Evolutionary conservation across 1,284 basidiomycete species (phyloP).

Genomic region (Hortiboletus rubellus): DNA sequence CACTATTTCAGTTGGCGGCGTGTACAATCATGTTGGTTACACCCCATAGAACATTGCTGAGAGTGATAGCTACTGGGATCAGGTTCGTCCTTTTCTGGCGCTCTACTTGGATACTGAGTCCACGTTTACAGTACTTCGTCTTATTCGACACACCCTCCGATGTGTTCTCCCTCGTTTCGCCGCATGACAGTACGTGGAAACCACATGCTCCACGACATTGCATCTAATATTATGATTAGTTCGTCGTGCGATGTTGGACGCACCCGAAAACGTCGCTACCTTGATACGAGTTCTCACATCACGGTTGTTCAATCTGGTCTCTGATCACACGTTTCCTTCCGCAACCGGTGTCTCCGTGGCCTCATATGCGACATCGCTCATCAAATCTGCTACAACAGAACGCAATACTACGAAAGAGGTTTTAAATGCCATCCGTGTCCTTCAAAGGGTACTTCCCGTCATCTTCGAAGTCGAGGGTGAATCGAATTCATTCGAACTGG

Average conservation of each 20-base stretch:
- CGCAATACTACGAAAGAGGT: conserved; percentile 79
- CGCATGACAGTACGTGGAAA: conserved; percentile 71
- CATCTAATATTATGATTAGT: conserved; percentile 46
- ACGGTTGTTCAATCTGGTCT: conserved; percentile 78
- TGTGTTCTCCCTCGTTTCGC: conserved; percentile 83
- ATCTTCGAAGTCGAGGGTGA: conserved; percentile 83
- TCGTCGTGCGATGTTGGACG: conserved; percentile 74
- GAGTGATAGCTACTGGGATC: conserved; percentile 81
- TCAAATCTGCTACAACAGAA: conserved; percentile 54
- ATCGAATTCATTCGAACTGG: conserved; percentile 64
- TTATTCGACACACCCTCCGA: conserved; percentile 87
- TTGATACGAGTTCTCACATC: conserved; percentile 74
- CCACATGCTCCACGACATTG: conserved; percentile 41
- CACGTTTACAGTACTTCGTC: conserved; percentile 62
- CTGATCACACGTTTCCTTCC: conserved; percentile 81
- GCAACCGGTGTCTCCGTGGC: conserved; percentile 52
- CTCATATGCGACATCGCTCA: conserved; percentile 68
- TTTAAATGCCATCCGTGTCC: conserved; percentile 83
- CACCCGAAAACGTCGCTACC: conserved; percentile 83
- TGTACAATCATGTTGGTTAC: conserved; percentile 11
- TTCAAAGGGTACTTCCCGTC: conserved; percentile 85
- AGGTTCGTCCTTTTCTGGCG: conserved; percentile 47
- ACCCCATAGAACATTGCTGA: conserved; percentile 64
- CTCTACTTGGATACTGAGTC: conserved; percentile 10
- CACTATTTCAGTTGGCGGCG: background rate